These are phyloP conservation scores for Hymenoscyphus infarciens DNA, from an alignment of 2,329 filamentous ascomycete species.

Conservation along the genomic window DNA sequence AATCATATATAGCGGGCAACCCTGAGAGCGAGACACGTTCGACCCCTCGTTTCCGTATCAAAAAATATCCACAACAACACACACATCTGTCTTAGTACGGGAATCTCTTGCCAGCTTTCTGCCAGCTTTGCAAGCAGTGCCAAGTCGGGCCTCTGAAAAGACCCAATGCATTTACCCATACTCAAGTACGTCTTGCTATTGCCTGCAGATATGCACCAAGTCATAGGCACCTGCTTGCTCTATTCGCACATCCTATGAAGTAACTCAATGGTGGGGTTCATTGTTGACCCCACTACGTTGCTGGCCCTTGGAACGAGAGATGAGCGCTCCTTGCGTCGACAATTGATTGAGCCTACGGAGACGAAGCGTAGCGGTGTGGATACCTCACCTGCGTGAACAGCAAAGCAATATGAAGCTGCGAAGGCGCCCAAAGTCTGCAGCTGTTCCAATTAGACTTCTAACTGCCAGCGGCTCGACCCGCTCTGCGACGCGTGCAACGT, in stretches of 20 bases:
- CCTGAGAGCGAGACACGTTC: conserved; percentile 17
- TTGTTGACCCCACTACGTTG: conserved; percentile 3
- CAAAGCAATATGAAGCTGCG: conserved; percentile 17
- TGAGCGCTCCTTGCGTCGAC: conserved; percentile 10
- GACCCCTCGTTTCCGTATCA: conserved; percentile 5
- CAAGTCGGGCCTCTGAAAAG: conserved; percentile 6
- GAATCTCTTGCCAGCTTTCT: conserved; percentile 11
- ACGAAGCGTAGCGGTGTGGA: conserved; percentile 29
- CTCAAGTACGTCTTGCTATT: conserved; percentile 10
- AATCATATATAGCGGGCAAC: conserved; percentile 18
- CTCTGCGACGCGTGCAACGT: conserved; percentile 26
- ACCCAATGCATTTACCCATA: conserved; percentile 17
- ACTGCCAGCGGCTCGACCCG: conserved; percentile 28
- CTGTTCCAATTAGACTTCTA: conserved; percentile 7
- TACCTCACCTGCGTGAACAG: conserved; percentile 22
- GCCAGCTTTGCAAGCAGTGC: conserved; percentile 19
- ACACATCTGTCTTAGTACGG: conserved; percentile 16
- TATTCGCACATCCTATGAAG: conserved; percentile 11
- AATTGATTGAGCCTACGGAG: background rate
- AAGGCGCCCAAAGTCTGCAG: background rate
- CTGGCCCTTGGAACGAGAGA: background rate
- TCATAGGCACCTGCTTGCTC: conserved; percentile 23
- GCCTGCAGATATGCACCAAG: conserved; percentile 25
- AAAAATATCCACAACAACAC: conserved; percentile 14
- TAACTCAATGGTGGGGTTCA: conserved; percentile 20